Conservation (phyloP, 306 rosid species). For the Cyclanthera cordifolia region DNA sequence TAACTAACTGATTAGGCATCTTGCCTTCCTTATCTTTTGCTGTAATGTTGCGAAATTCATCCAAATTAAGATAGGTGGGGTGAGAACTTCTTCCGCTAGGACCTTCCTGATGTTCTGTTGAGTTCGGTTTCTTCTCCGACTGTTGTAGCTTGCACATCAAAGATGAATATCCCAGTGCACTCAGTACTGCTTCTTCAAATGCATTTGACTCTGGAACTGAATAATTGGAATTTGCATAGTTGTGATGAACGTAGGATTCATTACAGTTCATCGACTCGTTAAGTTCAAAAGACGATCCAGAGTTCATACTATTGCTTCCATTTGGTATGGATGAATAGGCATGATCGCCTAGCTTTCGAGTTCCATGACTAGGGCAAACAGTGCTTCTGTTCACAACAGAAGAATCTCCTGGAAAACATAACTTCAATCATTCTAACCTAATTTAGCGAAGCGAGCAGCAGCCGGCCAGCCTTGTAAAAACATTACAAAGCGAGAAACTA, state of each 20-base stretch:
- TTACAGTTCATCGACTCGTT: conserved; percentile 29
- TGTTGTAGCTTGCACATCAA: conserved; percentile 39
- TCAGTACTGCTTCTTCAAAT: conserved; percentile 36
- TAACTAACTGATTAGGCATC: conserved; percentile 23
- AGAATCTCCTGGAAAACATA: conserved; percentile 25
- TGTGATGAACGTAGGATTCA: conserved; percentile 19
- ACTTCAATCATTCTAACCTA: neutral
- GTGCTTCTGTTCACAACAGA: conserved; percentile 26
- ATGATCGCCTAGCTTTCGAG: conserved; percentile 14
- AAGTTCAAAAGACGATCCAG: conserved; percentile 30
- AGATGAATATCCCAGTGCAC: conserved; percentile 34
- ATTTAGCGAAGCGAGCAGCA: too few relatives aligned
- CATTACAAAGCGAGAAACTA: neutral
- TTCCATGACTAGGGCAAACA: conserved; percentile 18
- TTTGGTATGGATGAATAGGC: conserved; percentile 24
- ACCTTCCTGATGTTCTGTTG: conserved; percentile 14
- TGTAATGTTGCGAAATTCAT: conserved; percentile 34
- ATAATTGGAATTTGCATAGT: conserved; percentile 16
- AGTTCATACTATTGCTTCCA: conserved; percentile 20
- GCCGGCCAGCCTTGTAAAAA: neutral
- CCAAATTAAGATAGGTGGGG: conserved; percentile 34
- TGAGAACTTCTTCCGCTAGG: conserved; percentile 23
- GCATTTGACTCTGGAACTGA: conserved; percentile 29
- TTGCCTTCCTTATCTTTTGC: conserved; percentile 28
- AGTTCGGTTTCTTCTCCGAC: conserved; percentile 20